Percentiles rank a stretch among this genome's conserved stretches.
phyloP scores from a whole-genome alignment of 495 filamentous ascomycete genomes.

The Corynascus novoguineensis region DNA sequence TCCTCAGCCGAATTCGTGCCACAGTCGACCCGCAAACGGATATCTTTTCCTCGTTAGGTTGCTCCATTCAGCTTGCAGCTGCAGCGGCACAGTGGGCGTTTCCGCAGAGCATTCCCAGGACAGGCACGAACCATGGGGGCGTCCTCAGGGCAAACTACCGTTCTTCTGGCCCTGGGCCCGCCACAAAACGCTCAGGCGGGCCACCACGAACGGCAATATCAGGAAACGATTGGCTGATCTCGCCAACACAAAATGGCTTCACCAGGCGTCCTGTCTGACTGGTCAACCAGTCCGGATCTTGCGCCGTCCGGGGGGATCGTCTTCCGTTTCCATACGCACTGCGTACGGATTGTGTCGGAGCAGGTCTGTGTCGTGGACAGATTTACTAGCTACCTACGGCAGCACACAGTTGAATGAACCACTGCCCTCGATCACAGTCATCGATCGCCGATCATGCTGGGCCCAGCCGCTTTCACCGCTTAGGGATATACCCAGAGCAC shows the following conservation, averaged over 20 bases:
- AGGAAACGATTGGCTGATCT: not conserved
- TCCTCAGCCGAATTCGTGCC: too few relatives aligned
- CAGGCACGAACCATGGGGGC: constrained; percentile 2
- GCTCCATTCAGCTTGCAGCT: constrained; percentile 4
- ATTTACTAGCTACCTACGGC: too few relatives aligned
- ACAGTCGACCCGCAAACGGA: not conserved
- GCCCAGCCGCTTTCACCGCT: too few relatives aligned
- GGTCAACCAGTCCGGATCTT: not conserved
- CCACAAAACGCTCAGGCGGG: constrained; percentile 6
- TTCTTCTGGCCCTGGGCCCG: not conserved
- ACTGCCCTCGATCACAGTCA: too few relatives aligned
- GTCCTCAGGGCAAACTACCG: not conserved
- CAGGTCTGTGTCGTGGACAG: too few relatives aligned
- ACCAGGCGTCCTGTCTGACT: too few relatives aligned
- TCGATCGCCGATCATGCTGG: too few relatives aligned
- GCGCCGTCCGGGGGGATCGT: not conserved
- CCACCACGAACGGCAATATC: not conserved
- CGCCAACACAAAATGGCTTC: not conserved
- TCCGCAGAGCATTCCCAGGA: constrained; percentile 10
- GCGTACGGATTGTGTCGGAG: too few relatives aligned
- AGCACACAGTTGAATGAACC: too few relatives aligned
- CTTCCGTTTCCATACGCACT: not conserved
- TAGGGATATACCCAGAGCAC: too few relatives aligned
- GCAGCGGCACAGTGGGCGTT: not conserved
- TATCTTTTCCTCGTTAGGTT: constrained; percentile 3